phyloP scores from a whole-genome alignment of 805 yeast species.

The Candida cerambycidarum region DNA sequence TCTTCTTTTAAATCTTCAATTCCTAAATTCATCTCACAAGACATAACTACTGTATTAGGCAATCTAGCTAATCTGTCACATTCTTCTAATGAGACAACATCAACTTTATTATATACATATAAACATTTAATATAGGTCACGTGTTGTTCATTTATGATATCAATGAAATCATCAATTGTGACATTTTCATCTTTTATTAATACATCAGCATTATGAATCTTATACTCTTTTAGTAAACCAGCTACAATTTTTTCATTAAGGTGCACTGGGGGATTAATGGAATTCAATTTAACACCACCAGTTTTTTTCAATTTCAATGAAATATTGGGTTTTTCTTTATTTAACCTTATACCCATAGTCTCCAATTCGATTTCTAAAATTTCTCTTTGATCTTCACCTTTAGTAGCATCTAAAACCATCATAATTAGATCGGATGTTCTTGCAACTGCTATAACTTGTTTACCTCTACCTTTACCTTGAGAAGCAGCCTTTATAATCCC shows the following conservation, averaged over 20 bases:
- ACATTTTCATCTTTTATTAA: slow-evolving; percentile 83
- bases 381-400: slow-evolving; percentile 83
- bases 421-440: slow-evolving; percentile 89
- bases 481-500: slow-evolving; percentile 97
- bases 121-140: slow-evolving; percentile 87
- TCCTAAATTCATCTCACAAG: slow-evolving; percentile 87
- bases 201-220: slow-evolving; percentile 91
- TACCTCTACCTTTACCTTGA: slow-evolving; percentile 96
- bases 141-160: slow-evolving; percentile 83
- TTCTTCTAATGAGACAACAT: slow-evolving; percentile 92
- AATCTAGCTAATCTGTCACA: slow-evolving; percentile 88
- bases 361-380: slow-evolving; percentile 88
- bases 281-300: slow-evolving; percentile 87
- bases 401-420: slow-evolving; percentile 95
- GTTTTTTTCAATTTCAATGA: slow-evolving; percentile 75
- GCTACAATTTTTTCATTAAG: slow-evolving; percentile 78
- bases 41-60: slow-evolving; percentile 91
- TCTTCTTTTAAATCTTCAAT: slow-evolving; percentile 85
- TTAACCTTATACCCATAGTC: slow-evolving; percentile 88
- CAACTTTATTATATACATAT: slow-evolving; percentile 92
- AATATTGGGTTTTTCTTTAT: slow-evolving; percentile 78
- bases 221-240: slow-evolving; percentile 79
- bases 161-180: slow-evolving; percentile 90
- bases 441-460: slow-evolving; percentile 95
- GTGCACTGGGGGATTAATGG: slow-evolving; percentile 77